These are phyloP conservation scores for Starmerella geochares DNA, from an alignment of 805 yeast genomes.

Conservation along the genomic window DNA sequence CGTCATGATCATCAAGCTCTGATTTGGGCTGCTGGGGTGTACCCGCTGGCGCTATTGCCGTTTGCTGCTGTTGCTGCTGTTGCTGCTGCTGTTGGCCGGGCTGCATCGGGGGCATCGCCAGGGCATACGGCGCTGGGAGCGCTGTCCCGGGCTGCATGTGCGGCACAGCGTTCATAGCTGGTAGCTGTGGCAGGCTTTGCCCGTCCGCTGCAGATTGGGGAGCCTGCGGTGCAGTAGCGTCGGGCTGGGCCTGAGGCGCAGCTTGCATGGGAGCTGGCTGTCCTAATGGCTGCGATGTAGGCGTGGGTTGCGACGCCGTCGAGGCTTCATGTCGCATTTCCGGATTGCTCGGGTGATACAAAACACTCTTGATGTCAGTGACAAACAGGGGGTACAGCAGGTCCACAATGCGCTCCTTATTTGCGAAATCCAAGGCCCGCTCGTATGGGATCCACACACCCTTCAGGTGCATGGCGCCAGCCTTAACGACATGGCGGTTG, in stretches of 20 bases:
- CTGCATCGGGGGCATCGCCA: constrained; percentile 9
- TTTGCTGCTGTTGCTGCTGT: background rate
- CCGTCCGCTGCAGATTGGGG: constrained; percentile 1
- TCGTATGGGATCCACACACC: constrained; percentile 90
- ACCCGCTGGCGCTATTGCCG: constrained; percentile 1
- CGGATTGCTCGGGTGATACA: constrained; percentile 30
- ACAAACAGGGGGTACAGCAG: constrained; percentile 59
- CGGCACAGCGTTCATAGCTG: constrained; percentile 6
- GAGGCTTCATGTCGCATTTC: constrained; percentile 12
- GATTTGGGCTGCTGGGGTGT: constrained; percentile 10
- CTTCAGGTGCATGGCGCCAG: constrained; percentile 78
- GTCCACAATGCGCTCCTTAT: constrained; percentile 63
- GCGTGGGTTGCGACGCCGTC: background rate
- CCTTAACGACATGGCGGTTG: constrained; percentile 68
- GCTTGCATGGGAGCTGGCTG: constrained; percentile 23
- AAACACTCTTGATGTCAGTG: constrained; percentile 49
- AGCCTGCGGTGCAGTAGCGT: background rate
- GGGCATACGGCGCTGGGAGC: background rate
- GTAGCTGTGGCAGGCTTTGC: constrained; percentile 8
- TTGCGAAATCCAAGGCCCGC: constrained; percentile 71
- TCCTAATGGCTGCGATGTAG: constrained; percentile 9
- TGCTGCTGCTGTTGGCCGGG: constrained; percentile 2
- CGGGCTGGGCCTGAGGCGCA: constrained; percentile 3
- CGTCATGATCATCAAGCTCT: constrained; percentile 5
- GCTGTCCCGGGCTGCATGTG: constrained; percentile 3